A percentile compares a stretch with the other conserved stretches of the same genome.
phyloP scores from a whole-genome alignment of 2,329 filamentous ascomycete genomes.

The Colletotrichum limetticola region DNA sequence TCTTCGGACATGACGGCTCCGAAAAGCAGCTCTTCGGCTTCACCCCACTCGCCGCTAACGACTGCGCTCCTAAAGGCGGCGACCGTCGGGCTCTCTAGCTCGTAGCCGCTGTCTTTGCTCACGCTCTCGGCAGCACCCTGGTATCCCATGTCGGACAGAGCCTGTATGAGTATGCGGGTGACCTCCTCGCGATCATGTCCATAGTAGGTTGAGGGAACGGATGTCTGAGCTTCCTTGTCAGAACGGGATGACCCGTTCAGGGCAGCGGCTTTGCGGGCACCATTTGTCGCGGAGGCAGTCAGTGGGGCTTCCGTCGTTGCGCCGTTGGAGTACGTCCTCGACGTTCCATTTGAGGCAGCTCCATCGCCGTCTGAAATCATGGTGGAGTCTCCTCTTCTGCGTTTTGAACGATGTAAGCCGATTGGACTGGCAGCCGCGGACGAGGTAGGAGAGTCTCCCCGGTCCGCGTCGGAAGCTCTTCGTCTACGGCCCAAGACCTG shows the following conservation, averaged over 20 bases:
- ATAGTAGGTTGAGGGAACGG: slow-evolving; percentile 65
- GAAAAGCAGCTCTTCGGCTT: slow-evolving; percentile 85
- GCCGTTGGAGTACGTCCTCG: slow-evolving; percentile 67
- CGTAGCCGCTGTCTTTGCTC: slow-evolving; percentile 84
- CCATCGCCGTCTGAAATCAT: slow-evolving; percentile 72
- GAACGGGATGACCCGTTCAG: slow-evolving; percentile 38
- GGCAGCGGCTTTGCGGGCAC: slow-evolving; percentile 46
- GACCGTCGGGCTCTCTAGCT: slow-evolving; percentile 87
- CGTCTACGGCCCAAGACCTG: slow-evolving; percentile 66
- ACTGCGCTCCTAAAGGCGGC: slow-evolving; percentile 87
- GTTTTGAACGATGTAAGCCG: slow-evolving; percentile 48
- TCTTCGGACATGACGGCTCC: slow-evolving; percentile 53
- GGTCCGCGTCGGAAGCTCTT: slow-evolving; percentile 56
- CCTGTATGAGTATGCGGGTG: slow-evolving; percentile 91
- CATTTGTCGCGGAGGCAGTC: slow-evolving; percentile 53
- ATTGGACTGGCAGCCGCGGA: slow-evolving; percentile 37
- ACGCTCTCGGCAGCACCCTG: slow-evolving; percentile 78
- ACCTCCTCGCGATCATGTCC: slow-evolving; percentile 94
- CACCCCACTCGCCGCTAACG: slow-evolving; percentile 81
- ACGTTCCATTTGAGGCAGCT: slow-evolving; percentile 61
- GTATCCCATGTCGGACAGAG: slow-evolving; percentile 89
- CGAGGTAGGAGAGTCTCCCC: slow-evolving; percentile 40
- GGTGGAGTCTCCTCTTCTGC: slow-evolving; percentile 68
- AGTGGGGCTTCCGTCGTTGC: slow-evolving; percentile 56
- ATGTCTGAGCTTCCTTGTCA: slow-evolving; percentile 44